phyloP scores from a whole-genome alignment of 169 alveolate species.

The Theileria orientalis region DNA sequence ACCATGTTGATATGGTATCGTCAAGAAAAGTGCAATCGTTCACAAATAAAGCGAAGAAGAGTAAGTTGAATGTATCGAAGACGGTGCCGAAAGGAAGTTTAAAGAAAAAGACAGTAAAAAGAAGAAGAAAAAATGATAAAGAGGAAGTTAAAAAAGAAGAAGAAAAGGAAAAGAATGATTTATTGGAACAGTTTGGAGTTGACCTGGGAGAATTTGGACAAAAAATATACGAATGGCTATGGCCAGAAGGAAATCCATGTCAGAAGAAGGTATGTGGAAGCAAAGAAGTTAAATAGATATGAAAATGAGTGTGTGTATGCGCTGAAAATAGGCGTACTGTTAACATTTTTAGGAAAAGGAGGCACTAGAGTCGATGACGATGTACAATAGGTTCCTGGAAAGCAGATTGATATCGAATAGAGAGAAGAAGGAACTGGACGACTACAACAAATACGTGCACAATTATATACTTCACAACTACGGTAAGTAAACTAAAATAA shows the following conservation, averaged over 20 bases:
- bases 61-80: background rate
- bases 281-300: background rate
- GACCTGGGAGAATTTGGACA: conserved; percentile 52
- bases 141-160: background rate
- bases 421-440: background rate
- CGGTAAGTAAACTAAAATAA: conserved; percentile 22
- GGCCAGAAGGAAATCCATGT: conserved; percentile 29
- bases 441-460: conserved; percentile 29
- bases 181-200: conserved; percentile 53
- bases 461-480: conserved; percentile 50
- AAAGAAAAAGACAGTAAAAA: background rate
- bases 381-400: conserved; percentile 7
- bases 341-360: conserved; percentile 12
- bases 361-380: background rate
- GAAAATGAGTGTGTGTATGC: no score
- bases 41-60: conserved; percentile 16
- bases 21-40: conserved; percentile 37
- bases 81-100: background rate
- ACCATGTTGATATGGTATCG: conserved; percentile 20
- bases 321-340: no score
- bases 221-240: conserved; percentile 56
- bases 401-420: background rate
- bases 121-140: background rate
- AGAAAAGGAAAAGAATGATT: background rate
- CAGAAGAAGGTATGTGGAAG: conserved; percentile 17